phyloP scores from a whole-genome alignment of 306 rosid species.

The Rubus idaeus region DNA sequence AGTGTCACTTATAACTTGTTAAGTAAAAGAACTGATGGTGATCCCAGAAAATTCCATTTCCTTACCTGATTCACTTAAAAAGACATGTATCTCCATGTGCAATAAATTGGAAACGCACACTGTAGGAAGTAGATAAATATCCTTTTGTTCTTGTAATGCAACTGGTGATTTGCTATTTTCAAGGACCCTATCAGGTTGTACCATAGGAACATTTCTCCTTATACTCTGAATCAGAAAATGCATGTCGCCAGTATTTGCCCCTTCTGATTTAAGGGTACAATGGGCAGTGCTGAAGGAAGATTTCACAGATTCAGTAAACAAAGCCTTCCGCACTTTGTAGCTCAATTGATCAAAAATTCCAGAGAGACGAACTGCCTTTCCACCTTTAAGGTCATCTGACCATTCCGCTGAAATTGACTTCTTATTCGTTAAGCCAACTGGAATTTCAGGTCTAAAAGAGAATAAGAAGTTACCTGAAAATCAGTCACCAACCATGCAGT shows the following conservation, averaged over 20 bases:
- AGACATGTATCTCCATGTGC: constrained; percentile 69
- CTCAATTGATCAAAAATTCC: constrained; percentile 81
- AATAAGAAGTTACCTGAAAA: constrained; percentile 88
- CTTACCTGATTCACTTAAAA: constrained; percentile 80
- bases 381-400: constrained; percentile 84
- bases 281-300: constrained; percentile 73
- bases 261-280: constrained; percentile 61
- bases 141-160: constrained; percentile 78
- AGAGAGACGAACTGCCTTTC: constrained; percentile 80
- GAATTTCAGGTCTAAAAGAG: constrained; percentile 72
- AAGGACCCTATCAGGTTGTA: constrained; percentile 42
- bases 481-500: constrained; percentile 8
- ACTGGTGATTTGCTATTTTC: constrained; percentile 48
- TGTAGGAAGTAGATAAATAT: constrained; percentile 87
- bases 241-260: constrained; percentile 42
- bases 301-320: constrained; percentile 51
- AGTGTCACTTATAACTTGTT: constrained; percentile 15
- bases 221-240: constrained; percentile 85
- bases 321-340: constrained; percentile 80
- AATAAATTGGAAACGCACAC: constrained; percentile 73
- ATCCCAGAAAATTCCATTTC: constrained; percentile 23
- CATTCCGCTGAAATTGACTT: constrained; percentile 60
- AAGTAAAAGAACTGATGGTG: not conserved
- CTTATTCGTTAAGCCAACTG: constrained; percentile 45
- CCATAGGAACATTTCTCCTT: constrained; percentile 65